phyloP scores from a whole-genome alignment of 2,329 filamentous ascomycete genomes.

The Aspergillus quadricinctus region DNA sequence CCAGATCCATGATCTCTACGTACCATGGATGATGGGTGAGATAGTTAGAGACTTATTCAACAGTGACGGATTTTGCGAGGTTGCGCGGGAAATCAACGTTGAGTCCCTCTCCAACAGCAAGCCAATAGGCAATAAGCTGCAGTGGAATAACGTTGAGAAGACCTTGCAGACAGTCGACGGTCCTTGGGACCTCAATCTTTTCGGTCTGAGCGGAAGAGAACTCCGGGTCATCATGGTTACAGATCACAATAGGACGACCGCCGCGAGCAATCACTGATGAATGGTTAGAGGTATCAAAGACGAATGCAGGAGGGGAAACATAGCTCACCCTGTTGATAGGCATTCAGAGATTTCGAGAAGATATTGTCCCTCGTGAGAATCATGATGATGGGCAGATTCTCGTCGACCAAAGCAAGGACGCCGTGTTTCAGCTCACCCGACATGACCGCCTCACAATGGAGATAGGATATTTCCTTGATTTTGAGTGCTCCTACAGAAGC shows the following conservation, averaged over 20 bases:
- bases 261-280: slow-evolving; percentile 80
- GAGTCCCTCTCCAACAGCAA: slow-evolving; percentile 89
- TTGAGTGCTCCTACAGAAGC: slow-evolving; percentile 68
- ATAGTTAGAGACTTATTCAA: slow-evolving; percentile 62
- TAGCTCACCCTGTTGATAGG: slow-evolving; percentile 84
- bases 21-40: background rate
- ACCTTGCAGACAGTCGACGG: slow-evolving; percentile 91
- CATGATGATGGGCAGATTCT: slow-evolving; percentile 99
- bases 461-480: slow-evolving; percentile 99
- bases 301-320: background rate
- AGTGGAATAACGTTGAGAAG: slow-evolving; percentile 96
- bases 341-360: slow-evolving; percentile 98
- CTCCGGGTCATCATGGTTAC: slow-evolving; percentile 84
- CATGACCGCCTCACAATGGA: slow-evolving; percentile 99
- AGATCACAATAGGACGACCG: slow-evolving; percentile 97
- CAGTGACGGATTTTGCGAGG: slow-evolving; percentile 97
- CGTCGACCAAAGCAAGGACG: slow-evolving; percentile 93
- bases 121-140: slow-evolving; percentile 98
- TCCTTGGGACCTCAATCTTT: slow-evolving; percentile 96
- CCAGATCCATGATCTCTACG: background rate
- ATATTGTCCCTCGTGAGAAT: slow-evolving; percentile 94
- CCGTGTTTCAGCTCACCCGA: slow-evolving; percentile 99
- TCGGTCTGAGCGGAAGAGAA: slow-evolving; percentile 85
- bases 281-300: slow-evolving; percentile 24
- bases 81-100: slow-evolving; percentile 99